A percentile compares a stretch with the other conserved stretches of the same genome.
Conservation (phyloP, 1,139 yeast genomes). For the Scheffersomyces illinoinensis region DNA sequence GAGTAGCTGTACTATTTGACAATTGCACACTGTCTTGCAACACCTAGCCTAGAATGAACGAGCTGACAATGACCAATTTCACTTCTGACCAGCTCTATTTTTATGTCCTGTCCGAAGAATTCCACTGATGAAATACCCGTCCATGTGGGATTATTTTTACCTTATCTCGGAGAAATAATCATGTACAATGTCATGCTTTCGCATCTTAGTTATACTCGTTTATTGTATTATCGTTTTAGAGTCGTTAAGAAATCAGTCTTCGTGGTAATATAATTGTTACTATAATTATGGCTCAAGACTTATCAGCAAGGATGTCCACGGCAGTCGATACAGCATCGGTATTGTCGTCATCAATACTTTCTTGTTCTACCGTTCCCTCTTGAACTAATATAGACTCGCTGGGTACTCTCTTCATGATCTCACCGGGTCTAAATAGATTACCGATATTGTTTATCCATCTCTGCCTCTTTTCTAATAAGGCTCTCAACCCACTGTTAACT, state of each 20-base stretch:
- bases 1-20: not conserved
- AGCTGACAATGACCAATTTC: not conserved
- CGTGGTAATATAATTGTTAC: not conserved
- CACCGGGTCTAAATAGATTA: constrained; percentile 68
- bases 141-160: not conserved
- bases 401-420: constrained; percentile 78
- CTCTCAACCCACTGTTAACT: constrained; percentile 74
- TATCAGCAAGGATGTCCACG: not conserved
- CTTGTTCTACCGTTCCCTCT: constrained; percentile 41
- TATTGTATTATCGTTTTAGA: not conserved
- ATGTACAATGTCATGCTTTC: not conserved
- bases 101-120: not conserved
- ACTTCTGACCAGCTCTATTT: not conserved
- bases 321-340: constrained; percentile 34
- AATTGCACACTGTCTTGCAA: not conserved
- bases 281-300: not conserved
- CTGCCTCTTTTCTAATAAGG: constrained; percentile 78
- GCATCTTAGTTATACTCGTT: not conserved
- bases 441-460: constrained; percentile 93
- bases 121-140: not conserved
- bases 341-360: constrained; percentile 33
- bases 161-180: not conserved
- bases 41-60: not conserved
- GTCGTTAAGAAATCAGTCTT: not conserved
- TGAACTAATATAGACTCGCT: constrained; percentile 51